These are phyloP conservation scores for Pseudozyma pruni DNA, from an alignment of 1,284 basidiomycete species.

Conservation along the genomic window DNA sequence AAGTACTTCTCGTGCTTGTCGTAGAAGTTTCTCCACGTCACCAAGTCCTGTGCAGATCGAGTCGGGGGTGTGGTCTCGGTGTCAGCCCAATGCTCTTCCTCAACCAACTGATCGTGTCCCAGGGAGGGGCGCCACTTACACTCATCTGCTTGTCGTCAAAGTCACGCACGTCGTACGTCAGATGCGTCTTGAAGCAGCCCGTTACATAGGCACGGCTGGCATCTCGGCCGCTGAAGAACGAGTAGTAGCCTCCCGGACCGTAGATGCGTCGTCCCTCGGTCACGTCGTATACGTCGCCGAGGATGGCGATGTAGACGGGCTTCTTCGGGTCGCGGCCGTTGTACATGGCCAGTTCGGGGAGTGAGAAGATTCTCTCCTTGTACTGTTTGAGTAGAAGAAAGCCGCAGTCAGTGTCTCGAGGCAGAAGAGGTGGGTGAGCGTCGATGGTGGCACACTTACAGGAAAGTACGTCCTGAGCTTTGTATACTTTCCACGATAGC, in stretches of 20 bases:
- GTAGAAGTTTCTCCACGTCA: constrained; percentile 61
- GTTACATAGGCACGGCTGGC: constrained; percentile 66
- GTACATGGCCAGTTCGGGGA: constrained; percentile 76
- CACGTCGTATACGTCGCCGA: constrained; percentile 93
- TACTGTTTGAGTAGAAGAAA: constrained; percentile 18
- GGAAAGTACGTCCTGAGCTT: constrained; percentile 59
- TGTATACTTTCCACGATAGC: constrained; percentile 63
- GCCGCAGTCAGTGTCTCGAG: background rate
- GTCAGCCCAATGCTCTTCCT: constrained; percentile 3
- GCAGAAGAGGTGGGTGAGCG: background rate
- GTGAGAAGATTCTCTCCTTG: constrained; percentile 77
- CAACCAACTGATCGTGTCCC: too few relatives aligned
- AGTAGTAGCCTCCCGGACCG: constrained; percentile 70
- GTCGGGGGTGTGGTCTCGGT: too few relatives aligned
- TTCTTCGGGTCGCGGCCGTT: constrained; percentile 78
- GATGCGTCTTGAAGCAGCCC: constrained; percentile 64
- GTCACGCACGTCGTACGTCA: constrained; percentile 65
- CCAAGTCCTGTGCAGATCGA: constrained; percentile 44
- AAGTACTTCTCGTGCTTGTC: constrained; percentile 55
- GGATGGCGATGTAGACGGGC: constrained; percentile 80
- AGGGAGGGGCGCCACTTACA: constrained; percentile 27
- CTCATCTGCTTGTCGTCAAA: constrained; percentile 48
- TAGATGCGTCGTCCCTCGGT: constrained; percentile 80
- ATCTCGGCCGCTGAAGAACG: constrained; percentile 63
- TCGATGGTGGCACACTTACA: constrained; percentile 32